phyloP scores from a whole-genome alignment of 176 grass and related monocot genomes.

The Aegilops bicornis region DNA sequence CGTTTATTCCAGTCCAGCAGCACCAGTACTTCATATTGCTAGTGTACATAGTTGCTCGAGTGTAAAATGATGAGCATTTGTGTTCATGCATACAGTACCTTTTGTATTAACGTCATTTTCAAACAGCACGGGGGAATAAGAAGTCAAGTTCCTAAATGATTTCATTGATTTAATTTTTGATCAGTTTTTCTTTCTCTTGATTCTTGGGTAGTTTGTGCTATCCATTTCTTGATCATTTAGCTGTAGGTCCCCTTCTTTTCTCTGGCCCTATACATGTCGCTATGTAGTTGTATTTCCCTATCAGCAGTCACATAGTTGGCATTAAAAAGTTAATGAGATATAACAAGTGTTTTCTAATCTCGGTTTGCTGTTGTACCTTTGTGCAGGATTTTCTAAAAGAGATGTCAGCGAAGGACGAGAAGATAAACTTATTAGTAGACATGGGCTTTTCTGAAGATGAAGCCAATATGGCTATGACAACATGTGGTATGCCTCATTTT shows the following conservation, averaged over 20 bases:
- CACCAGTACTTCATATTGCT: slow-evolving; percentile 64
- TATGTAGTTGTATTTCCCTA: neutral
- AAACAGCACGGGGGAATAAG: neutral
- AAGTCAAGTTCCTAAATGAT: neutral
- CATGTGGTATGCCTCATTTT: too few species aligned
- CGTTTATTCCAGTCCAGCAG: slow-evolving; percentile 83
- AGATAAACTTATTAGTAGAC: too few species aligned
- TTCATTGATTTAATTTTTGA: neutral
- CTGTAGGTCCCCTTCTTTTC: neutral
- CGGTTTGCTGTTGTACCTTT: slow-evolving; percentile 18
- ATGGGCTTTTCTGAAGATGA: too few species aligned
- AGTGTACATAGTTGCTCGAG: neutral
- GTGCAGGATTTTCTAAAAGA: neutral
- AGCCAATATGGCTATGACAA: too few species aligned
- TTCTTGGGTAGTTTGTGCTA: slow-evolving; percentile 1
- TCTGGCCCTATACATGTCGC: neutral
- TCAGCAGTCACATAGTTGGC: neutral
- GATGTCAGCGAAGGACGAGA: too few species aligned
- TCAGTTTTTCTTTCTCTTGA: neutral
- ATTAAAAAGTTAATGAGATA: neutral
- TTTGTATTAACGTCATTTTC: neutral
- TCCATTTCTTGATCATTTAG: neutral
- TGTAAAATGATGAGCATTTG: neutral
- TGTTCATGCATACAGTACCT: neutral
- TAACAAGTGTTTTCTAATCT: slow-evolving; percentile 11